Conservation (phyloP, 2,329 filamentous ascomycete species). For the Macroventuria anomochaeta region DNA sequence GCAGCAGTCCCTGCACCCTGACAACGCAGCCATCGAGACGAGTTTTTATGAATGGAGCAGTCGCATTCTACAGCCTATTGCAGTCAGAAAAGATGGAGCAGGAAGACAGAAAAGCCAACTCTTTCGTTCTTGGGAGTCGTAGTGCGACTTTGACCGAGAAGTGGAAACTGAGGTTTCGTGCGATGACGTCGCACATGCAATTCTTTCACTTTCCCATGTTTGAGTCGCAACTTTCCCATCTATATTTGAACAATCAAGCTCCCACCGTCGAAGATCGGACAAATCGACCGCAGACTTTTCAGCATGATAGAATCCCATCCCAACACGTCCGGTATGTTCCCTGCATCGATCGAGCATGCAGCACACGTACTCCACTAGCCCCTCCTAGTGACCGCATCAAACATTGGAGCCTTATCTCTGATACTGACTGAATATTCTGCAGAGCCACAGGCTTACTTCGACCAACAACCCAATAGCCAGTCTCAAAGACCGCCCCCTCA, state of each 20-base stretch:
- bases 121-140: conserved; percentile 2
- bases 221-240: conserved; percentile 4
- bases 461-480: conserved; percentile 4
- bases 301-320: conserved; percentile 17
- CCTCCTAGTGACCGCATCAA: neutral
- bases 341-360: conserved; percentile 1
- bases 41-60: neutral
- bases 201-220: conserved; percentile 29
- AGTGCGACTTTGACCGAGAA: conserved; percentile 17
- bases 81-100: conserved; percentile 7
- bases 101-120: neutral
- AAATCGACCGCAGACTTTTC: conserved; percentile 6
- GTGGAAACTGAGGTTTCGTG: conserved; percentile 14
- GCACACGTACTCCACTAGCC: neutral
- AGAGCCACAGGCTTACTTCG: conserved; percentile 15
- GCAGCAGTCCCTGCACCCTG: conserved; percentile 4
- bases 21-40: neutral
- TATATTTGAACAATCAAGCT: conserved; percentile 1
- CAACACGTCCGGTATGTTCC: conserved; percentile 6
- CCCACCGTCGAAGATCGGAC: neutral
- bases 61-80: neutral
- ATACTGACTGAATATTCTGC: conserved; percentile 1
- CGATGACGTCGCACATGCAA: conserved; percentile 33
- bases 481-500: conserved; percentile 8
- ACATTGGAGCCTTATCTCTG: neutral